Evolutionary conservation across 106 monocot genomes (phyloP).

Genomic region (Ottelia alismoides): DNA sequence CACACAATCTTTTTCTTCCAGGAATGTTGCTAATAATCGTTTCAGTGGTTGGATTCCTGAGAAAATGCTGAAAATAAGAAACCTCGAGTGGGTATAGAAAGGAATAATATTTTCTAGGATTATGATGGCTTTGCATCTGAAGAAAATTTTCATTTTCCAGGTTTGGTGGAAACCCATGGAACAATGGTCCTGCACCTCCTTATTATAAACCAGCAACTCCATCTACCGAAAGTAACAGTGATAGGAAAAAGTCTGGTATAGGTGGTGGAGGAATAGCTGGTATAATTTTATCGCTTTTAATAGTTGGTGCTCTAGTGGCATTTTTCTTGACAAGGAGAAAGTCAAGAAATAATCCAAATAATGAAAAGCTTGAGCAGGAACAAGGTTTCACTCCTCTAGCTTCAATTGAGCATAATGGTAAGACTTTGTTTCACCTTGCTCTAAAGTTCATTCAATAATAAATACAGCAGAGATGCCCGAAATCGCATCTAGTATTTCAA

Average conservation of each 20-base stretch:
- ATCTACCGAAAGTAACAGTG: constrained; percentile 13
- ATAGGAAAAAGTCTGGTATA: constrained; percentile 32
- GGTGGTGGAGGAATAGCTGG: no score
- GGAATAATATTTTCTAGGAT: no score
- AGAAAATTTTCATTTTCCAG: constrained; percentile 27
- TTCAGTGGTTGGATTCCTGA: constrained; percentile 82
- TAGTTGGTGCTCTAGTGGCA: constrained; percentile 39
- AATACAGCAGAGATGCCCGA: no score
- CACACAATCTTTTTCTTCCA: no score
- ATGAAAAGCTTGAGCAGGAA: constrained; percentile 36
- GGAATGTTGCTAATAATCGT: constrained; percentile 76
- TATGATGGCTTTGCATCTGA: no score
- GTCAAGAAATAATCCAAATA: constrained; percentile 4
- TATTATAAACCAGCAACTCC: no score
- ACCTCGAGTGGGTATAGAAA: constrained; percentile 48
- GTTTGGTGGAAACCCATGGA: constrained; percentile 77
- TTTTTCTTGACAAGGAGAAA: constrained; percentile 55
- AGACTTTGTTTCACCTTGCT: no score
- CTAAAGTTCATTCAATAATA: background rate
- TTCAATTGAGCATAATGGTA: constrained; percentile 49
- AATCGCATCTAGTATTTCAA: no score
- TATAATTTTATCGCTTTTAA: constrained; percentile 47
- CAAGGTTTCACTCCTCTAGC: constrained; percentile 27
- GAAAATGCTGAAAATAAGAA: constrained; percentile 50
- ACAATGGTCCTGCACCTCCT: constrained; percentile 48